phyloP scores from a whole-genome alignment of 306 rosid genomes.

The Rosa rugosa region DNA sequence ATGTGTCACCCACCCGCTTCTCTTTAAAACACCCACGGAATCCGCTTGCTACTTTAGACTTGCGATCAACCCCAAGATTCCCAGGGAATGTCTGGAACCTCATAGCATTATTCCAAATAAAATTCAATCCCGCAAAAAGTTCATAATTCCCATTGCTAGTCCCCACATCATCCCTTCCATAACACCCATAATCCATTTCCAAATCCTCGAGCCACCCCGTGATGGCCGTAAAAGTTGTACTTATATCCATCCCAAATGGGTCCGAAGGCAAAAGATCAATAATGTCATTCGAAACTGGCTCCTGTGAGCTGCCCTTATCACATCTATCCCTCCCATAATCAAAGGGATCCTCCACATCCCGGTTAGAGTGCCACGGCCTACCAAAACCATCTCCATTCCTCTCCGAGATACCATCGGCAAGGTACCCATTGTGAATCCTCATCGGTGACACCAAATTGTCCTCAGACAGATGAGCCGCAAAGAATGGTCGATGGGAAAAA shows the following conservation, averaged over 20 bases:
- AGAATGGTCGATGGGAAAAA: conserved; percentile 46
- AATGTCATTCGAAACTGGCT: conserved; percentile 63
- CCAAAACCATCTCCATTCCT: conserved; percentile 53
- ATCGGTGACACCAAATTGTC: conserved; percentile 52
- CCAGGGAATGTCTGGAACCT: conserved; percentile 54
- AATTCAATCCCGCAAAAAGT: conserved; percentile 65
- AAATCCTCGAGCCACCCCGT: conserved; percentile 86
- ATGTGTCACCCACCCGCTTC: conserved; percentile 33
- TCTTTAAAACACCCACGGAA: conserved; percentile 33
- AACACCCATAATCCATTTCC: conserved; percentile 60
- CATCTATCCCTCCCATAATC: conserved; percentile 63
- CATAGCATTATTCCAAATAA: conserved; percentile 59
- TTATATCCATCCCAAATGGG: conserved; percentile 82
- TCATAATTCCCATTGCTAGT: conserved; percentile 39
- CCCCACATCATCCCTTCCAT: conserved; percentile 43
- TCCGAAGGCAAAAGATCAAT: conserved; percentile 87
- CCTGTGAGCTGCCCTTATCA: conserved; percentile 59
- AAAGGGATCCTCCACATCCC: conserved; percentile 55
- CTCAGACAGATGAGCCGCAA: conserved; percentile 41
- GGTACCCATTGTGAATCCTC: conserved; percentile 62
- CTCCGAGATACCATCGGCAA: conserved; percentile 55
- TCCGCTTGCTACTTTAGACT: conserved; percentile 21
- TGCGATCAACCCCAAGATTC: conserved; percentile 29
- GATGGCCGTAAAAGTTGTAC: conserved; percentile 69
- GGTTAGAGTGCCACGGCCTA: conserved; percentile 45